A percentile compares a stretch with the other conserved stretches of the same genome.
Conservation (phyloP, 164 flowering plant species). For the Pachysandra terminalis region DNA sequence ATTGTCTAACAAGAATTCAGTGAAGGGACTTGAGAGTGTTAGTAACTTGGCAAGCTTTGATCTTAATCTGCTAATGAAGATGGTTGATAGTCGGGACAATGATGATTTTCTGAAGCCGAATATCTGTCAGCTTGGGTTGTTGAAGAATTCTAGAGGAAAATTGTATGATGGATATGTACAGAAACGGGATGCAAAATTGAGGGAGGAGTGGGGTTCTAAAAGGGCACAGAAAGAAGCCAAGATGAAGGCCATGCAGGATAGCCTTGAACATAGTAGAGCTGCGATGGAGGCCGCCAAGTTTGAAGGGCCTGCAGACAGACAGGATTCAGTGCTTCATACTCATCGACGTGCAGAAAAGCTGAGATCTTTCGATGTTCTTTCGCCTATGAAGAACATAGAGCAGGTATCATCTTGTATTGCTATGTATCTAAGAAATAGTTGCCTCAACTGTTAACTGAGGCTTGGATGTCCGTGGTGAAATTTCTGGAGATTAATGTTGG, state of each 20-base stretch:
- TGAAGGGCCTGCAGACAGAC: slow-evolving; percentile 45
- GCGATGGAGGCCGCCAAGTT: slow-evolving; percentile 78
- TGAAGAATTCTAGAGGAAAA: slow-evolving; percentile 71
- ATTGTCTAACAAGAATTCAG: slow-evolving; percentile 20
- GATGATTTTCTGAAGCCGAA: slow-evolving; percentile 31
- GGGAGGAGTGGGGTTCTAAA: slow-evolving; percentile 72
- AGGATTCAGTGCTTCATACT: slow-evolving; percentile 44
- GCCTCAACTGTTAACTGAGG: neutral
- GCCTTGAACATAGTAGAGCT: slow-evolving; percentile 68
- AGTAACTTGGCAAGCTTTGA: slow-evolving; percentile 24
- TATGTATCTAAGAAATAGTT: neutral
- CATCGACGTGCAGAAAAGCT: slow-evolving; percentile 69
- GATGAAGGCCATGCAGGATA: slow-evolving; percentile 86
- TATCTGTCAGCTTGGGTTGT: slow-evolving; percentile 38
- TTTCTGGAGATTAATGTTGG: neutral
- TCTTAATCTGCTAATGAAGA: slow-evolving; percentile 31
- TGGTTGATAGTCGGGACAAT: slow-evolving; percentile 28
- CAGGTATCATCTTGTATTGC: slow-evolving; percentile 52
- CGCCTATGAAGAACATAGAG: slow-evolving; percentile 43
- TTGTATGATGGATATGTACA: slow-evolving; percentile 75
- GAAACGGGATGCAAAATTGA: slow-evolving; percentile 83
- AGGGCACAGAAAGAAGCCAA: slow-evolving; percentile 85
- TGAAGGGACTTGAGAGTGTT: slow-evolving; percentile 29
- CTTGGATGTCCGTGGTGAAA: neutral
- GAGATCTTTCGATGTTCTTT: slow-evolving; percentile 49